phyloP scores from a whole-genome alignment of 495 filamentous ascomycete genomes.

The Penicillium tannophilum region DNA sequence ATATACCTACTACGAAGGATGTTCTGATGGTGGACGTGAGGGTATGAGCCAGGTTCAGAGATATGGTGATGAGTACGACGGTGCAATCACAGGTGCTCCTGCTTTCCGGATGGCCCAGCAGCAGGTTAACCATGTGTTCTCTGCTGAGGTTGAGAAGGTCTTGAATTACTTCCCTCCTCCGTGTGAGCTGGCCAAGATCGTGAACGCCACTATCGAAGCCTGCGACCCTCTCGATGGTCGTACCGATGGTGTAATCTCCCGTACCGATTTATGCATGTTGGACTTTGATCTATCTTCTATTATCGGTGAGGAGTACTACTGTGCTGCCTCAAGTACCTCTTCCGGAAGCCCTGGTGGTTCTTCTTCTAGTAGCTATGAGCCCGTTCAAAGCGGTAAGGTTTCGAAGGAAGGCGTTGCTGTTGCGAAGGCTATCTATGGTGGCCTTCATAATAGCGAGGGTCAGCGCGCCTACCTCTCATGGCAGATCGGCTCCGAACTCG shows the following conservation, averaged over 20 bases:
- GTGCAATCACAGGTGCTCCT: conserved; percentile 51
- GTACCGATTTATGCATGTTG: conserved; percentile 54
- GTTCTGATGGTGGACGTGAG: conserved; percentile 42
- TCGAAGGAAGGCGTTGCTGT: neutral
- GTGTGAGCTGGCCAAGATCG: conserved; percentile 54
- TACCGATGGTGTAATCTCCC: conserved; percentile 53
- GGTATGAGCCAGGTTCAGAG: conserved; percentile 55
- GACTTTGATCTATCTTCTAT: conserved; percentile 46
- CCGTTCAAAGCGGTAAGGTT: neutral
- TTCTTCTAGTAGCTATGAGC: conserved; percentile 26
- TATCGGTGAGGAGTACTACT: conserved; percentile 53
- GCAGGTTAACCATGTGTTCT: conserved; percentile 52
- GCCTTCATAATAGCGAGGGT: neutral
- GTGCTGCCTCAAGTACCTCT: conserved; percentile 39
- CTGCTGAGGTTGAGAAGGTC: conserved; percentile 45
- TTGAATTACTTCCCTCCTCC: conserved; percentile 52
- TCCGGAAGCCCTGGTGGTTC: conserved; percentile 32
- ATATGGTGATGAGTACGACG: conserved; percentile 53
- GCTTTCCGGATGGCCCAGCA: conserved; percentile 53
- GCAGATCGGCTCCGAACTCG: neutral
- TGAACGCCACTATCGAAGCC: conserved; percentile 50
- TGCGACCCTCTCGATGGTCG: conserved; percentile 56
- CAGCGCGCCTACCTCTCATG: neutral
- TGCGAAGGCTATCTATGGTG: neutral
- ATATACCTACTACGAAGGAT: conserved; percentile 44